These are phyloP conservation scores for Phytophthora sp. DNA, from an alignment of 352 stramenopile genomes.

Conservation along the genomic window DNA sequence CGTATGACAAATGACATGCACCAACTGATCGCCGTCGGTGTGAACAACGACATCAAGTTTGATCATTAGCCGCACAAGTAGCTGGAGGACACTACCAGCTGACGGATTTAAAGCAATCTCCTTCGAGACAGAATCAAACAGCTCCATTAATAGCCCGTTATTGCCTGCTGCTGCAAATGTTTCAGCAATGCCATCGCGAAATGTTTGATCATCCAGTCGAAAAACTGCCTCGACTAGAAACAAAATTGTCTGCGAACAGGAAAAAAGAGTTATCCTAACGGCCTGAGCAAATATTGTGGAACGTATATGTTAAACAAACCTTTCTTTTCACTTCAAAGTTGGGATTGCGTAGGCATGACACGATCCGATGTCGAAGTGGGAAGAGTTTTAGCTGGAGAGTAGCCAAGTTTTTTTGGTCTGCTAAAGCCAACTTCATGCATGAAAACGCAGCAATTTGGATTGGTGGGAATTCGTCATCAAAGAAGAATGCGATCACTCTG, in stretches of 20 bases:
- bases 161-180: constrained; percentile 22
- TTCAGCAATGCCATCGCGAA: constrained; percentile 20
- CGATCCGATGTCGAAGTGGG: constrained; percentile 18
- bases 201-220: constrained; percentile 26
- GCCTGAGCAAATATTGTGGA: neutral
- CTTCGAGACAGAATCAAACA: constrained; percentile 30
- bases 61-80: constrained; percentile 39
- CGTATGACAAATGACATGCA: constrained; percentile 37
- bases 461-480: constrained; percentile 18
- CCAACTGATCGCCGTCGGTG: constrained; percentile 36
- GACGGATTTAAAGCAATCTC: constrained; percentile 23
- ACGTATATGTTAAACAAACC: neutral
- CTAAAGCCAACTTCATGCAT: constrained; percentile 28
- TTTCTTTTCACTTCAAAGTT: constrained; percentile 37
- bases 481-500: constrained; percentile 30
- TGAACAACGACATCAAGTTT: constrained; percentile 36
- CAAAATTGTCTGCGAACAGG: constrained; percentile 17
- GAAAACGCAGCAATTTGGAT: constrained; percentile 33
- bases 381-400: constrained; percentile 18
- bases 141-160: constrained; percentile 22
- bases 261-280: neutral
- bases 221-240: constrained; percentile 30
- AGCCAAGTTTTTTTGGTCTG: constrained; percentile 19
- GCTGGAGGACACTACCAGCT: constrained; percentile 34
- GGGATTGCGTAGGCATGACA: constrained; percentile 18